Conservation (phyloP, 345 rosid species). For the Hibiscus trionum region DNA sequence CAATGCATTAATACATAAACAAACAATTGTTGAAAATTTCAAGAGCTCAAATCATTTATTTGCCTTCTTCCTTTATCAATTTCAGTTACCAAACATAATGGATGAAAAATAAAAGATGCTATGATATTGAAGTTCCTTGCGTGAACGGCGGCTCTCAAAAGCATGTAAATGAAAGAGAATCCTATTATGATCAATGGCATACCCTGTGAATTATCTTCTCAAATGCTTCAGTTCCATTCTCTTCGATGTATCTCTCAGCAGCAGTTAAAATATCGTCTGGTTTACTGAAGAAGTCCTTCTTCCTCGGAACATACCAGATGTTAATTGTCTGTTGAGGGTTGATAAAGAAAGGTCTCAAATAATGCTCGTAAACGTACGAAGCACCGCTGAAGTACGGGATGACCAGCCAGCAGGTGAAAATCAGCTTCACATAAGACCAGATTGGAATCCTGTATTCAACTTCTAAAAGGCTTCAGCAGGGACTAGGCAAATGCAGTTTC, state of each 20-base stretch:
- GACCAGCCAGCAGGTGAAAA: constrained; percentile 89
- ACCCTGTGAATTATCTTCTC: constrained; percentile 79
- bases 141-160: not conserved
- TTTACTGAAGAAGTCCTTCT: constrained; percentile 51
- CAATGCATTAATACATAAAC: not conserved
- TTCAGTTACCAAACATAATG: not conserved
- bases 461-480: not conserved
- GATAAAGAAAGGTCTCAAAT: constrained; percentile 65
- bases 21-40: not conserved
- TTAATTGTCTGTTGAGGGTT: constrained; percentile 70
- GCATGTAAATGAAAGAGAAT: not conserved
- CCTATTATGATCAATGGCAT: constrained; percentile 5
- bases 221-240: constrained; percentile 80
- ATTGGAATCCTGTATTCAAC: constrained; percentile 65
- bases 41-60: no score
- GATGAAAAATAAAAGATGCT: not conserved
- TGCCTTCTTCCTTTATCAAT: no score
- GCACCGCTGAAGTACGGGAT: constrained; percentile 95
- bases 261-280: constrained; percentile 73
- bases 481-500: not conserved
- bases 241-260: constrained; percentile 76
- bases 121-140: not conserved
- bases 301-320: constrained; percentile 89
- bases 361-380: constrained; percentile 82
- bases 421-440: constrained; percentile 75